Conservation (phyloP, 1,284 basidiomycete species). For the Rhizoctonia solani region DNA sequence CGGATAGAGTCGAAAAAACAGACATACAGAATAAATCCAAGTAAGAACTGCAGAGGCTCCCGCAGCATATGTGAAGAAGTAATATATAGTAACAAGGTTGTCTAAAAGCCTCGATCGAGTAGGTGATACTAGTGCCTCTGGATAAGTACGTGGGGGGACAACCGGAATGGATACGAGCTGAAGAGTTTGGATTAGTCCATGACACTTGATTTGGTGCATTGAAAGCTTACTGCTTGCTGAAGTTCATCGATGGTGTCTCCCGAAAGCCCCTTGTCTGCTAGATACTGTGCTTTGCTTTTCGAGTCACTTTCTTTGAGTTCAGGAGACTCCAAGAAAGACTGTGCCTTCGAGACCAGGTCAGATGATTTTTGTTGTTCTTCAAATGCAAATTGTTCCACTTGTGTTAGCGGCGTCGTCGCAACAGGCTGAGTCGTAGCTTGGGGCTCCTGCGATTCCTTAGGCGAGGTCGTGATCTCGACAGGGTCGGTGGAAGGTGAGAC, state of each 20-base stretch:
- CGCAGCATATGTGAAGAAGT: slow-evolving; percentile 27
- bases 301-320: slow-evolving; percentile 20
- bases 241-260: slow-evolving; percentile 28
- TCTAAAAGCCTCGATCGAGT: slow-evolving; percentile 20
- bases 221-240: slow-evolving; percentile 15
- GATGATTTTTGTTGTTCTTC: slow-evolving; percentile 6
- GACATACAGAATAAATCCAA: slow-evolving; percentile 22
- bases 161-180: slow-evolving; percentile 31
- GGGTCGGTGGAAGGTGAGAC: not conserved
- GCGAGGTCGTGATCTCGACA: not conserved
- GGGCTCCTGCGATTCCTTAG: too few species aligned
- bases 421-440: not conserved
- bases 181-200: not conserved
- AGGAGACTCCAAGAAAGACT: slow-evolving; percentile 26
- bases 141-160: slow-evolving; percentile 21
- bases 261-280: slow-evolving; percentile 13
- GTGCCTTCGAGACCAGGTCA: slow-evolving; percentile 27
- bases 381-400: not conserved
- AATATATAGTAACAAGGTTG: slow-evolving; percentile 27
- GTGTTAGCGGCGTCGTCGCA: not conserved
- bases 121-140: slow-evolving; percentile 26
- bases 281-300: slow-evolving; percentile 18
- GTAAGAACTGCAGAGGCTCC: slow-evolving; percentile 28
- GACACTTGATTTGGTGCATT: not conserved
- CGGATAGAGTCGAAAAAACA: not conserved